phyloP scores from a whole-genome alignment of 768 basidiomycete species.

The Roridomyces roridus region DNA sequence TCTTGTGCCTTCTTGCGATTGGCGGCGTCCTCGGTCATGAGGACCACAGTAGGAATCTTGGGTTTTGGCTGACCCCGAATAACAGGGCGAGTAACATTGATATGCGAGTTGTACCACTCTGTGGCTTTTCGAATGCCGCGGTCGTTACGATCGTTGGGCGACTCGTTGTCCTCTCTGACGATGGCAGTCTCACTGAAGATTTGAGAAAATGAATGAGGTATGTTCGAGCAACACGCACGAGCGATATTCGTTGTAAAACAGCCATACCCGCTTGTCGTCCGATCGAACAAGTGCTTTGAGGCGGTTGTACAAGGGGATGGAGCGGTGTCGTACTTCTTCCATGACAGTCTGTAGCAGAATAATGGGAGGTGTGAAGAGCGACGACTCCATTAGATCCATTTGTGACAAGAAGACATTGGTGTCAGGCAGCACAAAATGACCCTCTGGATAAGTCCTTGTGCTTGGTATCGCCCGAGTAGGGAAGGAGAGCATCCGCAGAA shows the following conservation, averaged over 20 bases:
- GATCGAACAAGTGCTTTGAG: constrained; percentile 83
- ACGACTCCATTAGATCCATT: constrained; percentile 94
- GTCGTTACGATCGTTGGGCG: constrained; percentile 94
- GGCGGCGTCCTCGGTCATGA: constrained; percentile 89
- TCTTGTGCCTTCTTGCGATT: constrained; percentile 79
- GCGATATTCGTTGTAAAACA: constrained; percentile 88
- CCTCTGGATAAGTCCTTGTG: constrained; percentile 65
- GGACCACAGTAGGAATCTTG: constrained; percentile 66
- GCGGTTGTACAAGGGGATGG: constrained; percentile 90
- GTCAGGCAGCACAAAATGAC: constrained; percentile 89
- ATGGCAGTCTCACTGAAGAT: constrained; percentile 76
- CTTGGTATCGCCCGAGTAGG: constrained; percentile 58
- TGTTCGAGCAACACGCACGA: constrained; percentile 56
- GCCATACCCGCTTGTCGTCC: constrained; percentile 86
- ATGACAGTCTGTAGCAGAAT: constrained; percentile 94
- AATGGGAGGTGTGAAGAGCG: constrained; percentile 76
- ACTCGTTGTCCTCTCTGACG: constrained; percentile 76
- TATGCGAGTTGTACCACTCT: constrained; percentile 84
- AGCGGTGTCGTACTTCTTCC: constrained; percentile 95
- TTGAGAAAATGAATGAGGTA: background rate
- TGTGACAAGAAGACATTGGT: constrained; percentile 95
- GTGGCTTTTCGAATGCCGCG: constrained; percentile 90
- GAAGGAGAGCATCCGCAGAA: constrained; percentile 51
- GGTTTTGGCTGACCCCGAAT: constrained; percentile 54
- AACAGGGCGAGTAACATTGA: constrained; percentile 57